Conservation (phyloP, 2,329 filamentous ascomycete genomes). For the Beauveria sp. region DNA sequence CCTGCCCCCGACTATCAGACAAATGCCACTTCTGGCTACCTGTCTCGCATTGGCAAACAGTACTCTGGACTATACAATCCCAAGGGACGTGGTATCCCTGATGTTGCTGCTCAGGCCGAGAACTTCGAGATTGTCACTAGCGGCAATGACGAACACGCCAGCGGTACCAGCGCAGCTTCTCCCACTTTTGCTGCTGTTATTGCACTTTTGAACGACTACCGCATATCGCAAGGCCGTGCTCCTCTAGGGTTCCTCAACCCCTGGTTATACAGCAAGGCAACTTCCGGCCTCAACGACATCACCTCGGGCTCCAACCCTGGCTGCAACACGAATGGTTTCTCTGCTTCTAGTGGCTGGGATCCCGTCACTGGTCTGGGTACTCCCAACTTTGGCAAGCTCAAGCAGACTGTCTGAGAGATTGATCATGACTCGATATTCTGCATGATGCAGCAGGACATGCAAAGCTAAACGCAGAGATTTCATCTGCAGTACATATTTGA, state of each 20-base stretch:
- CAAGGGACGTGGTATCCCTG: constrained; percentile 8
- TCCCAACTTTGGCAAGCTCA: constrained; percentile 6
- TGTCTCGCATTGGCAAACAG: background rate
- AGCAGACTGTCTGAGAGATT: constrained; percentile 3
- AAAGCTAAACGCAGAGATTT: no score
- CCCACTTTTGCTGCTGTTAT: constrained; percentile 36
- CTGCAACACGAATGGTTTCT: constrained; percentile 12
- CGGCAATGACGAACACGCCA: background rate
- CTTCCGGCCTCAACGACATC: constrained; percentile 17
- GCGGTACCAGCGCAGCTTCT: constrained; percentile 26
- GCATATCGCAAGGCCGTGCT: constrained; percentile 25
- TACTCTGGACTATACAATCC: constrained; percentile 3
- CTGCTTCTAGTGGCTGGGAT: constrained; percentile 25
- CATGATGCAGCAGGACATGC: no score
- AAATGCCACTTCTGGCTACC: background rate
- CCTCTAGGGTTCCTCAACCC: constrained; percentile 39
- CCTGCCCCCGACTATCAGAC: background rate
- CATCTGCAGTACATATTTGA: background rate
- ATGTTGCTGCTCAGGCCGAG: background rate
- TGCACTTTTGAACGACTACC: constrained; percentile 35
- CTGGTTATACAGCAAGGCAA: constrained; percentile 25
- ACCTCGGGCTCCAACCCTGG: constrained; percentile 13
- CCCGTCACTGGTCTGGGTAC: constrained; percentile 19
- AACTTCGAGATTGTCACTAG: background rate
- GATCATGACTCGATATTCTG: background rate